A percentile compares a stretch with the other conserved stretches of the same genome.
These are phyloP conservation scores for Phialophora verrucosa DNA, from an alignment of 2,329 filamentous ascomycete species.

Conservation along the genomic window DNA sequence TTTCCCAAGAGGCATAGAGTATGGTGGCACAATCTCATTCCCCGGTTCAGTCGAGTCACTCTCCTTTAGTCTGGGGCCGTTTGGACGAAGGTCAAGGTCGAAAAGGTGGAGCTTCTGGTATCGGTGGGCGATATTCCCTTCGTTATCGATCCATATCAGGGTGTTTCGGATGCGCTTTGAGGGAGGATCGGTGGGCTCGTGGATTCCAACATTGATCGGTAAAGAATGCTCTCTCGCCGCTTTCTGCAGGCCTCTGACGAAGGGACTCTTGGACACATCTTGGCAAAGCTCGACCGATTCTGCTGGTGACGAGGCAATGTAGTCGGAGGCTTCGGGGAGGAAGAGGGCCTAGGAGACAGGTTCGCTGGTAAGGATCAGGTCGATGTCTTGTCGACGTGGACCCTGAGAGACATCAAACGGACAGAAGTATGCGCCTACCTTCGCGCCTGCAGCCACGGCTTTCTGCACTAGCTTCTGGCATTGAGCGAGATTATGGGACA, in stretches of 20 bases:
- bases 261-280: constrained; percentile 69
- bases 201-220: constrained; percentile 84
- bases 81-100: constrained; percentile 66
- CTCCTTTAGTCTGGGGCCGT: constrained; percentile 63
- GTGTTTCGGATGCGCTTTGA: constrained; percentile 66
- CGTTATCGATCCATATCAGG: constrained; percentile 68
- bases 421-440: constrained; percentile 58
- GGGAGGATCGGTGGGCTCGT: constrained; percentile 67
- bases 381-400: constrained; percentile 22
- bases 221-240: constrained; percentile 69
- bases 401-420: not conserved
- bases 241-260: constrained; percentile 75
- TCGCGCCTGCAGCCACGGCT: constrained; percentile 76
- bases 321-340: constrained; percentile 89
- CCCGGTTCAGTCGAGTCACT: constrained; percentile 73
- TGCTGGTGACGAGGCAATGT: constrained; percentile 72
- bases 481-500: constrained; percentile 78
- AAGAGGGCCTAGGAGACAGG: constrained; percentile 70
- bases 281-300: constrained; percentile 74
- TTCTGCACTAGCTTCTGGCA: constrained; percentile 74
- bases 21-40: constrained; percentile 66
- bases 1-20: constrained; percentile 73
- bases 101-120: constrained; percentile 95
- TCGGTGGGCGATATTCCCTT: constrained; percentile 62
- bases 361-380: constrained; percentile 26